Conservation (phyloP, 331 rosid species). For the Malus hybrid region DNA sequence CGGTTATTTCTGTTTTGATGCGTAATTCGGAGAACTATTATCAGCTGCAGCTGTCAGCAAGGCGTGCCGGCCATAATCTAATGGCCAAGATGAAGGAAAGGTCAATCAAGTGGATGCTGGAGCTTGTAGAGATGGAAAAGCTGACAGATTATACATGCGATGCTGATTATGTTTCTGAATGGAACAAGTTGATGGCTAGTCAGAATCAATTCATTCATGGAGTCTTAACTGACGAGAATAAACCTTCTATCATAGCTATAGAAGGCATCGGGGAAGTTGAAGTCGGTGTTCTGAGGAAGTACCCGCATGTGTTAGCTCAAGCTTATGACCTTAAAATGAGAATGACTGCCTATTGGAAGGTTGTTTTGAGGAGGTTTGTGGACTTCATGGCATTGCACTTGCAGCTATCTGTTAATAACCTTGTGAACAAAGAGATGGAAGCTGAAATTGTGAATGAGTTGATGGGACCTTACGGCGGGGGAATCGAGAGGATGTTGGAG, state of each 20-base stretch:
- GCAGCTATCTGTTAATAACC: slow-evolving; percentile 10
- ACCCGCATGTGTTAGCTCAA: background rate
- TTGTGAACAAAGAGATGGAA: slow-evolving; percentile 28
- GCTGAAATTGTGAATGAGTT: slow-evolving; percentile 22
- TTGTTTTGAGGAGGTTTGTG: slow-evolving; percentile 33
- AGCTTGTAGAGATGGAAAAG: slow-evolving; percentile 43
- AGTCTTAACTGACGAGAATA: fast-evolving
- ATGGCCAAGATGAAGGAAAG: slow-evolving; percentile 27
- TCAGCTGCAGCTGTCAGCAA: slow-evolving; percentile 25
- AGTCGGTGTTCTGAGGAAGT: slow-evolving; percentile 4
- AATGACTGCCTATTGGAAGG: slow-evolving; percentile 31
- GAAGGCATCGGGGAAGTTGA: slow-evolving; percentile 22
- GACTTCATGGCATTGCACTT: slow-evolving; percentile 33
- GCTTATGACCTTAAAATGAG: slow-evolving; percentile 39
- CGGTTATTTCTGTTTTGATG: slow-evolving; percentile 14
- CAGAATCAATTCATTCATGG: background rate
- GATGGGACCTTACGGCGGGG: slow-evolving; percentile 21
- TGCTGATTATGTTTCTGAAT: slow-evolving; percentile 23
- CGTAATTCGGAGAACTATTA: slow-evolving; percentile 16
- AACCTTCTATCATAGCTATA: background rate
- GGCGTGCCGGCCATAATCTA: slow-evolving; percentile 16
- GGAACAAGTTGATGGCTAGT: slow-evolving; percentile 12
- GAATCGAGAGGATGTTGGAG: slow-evolving; percentile 41
- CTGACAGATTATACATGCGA: slow-evolving; percentile 43
- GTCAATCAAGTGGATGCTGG: slow-evolving; percentile 21